A percentile compares a stretch with the other conserved stretches of the same genome.
These are phyloP conservation scores for Asterophora parasitica DNA, from an alignment of 768 basidiomycete genomes.

Conservation along the genomic window DNA sequence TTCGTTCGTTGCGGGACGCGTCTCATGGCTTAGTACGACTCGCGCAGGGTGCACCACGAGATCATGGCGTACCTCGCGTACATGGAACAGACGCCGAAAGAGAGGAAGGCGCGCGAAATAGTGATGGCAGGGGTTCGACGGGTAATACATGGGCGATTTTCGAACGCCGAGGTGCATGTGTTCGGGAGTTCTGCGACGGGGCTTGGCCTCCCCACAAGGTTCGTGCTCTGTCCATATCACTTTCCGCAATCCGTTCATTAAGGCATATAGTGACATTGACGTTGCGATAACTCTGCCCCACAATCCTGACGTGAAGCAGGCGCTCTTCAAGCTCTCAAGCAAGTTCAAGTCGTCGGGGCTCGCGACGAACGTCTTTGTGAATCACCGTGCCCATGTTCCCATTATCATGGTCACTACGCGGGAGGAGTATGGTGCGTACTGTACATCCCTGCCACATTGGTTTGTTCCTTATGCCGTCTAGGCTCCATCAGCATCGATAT, in stretches of 20 bases:
- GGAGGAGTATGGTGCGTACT: conserved; percentile 30
- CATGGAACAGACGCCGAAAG: conserved; percentile 48
- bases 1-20: not conserved
- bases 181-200: conserved; percentile 63
- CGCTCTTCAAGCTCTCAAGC: conserved; percentile 44
- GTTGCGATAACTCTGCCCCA: conserved; percentile 23
- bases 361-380: conserved; percentile 30
- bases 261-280: conserved; percentile 31
- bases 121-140: conserved; percentile 44
- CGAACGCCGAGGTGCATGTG: conserved; percentile 41
- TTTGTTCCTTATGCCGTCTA: conserved; percentile 15
- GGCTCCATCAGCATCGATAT: conserved; percentile 62
- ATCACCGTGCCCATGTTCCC: conserved; percentile 42
- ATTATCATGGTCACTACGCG: conserved; percentile 56
- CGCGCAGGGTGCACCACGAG: conserved; percentile 56
- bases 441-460: not conserved
- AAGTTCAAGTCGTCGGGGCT: conserved; percentile 41
- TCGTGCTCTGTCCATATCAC: conserved; percentile 16
- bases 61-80: conserved; percentile 53
- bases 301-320: conserved; percentile 30
- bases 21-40: not conserved
- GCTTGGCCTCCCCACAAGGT: conserved; percentile 61
- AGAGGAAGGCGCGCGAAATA: conserved; percentile 39
- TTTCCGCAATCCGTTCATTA: not conserved
- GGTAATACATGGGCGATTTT: conserved; percentile 41